Conservation (phyloP, 306 rosid genomes). For the Castanopsis chinensis region DNA sequence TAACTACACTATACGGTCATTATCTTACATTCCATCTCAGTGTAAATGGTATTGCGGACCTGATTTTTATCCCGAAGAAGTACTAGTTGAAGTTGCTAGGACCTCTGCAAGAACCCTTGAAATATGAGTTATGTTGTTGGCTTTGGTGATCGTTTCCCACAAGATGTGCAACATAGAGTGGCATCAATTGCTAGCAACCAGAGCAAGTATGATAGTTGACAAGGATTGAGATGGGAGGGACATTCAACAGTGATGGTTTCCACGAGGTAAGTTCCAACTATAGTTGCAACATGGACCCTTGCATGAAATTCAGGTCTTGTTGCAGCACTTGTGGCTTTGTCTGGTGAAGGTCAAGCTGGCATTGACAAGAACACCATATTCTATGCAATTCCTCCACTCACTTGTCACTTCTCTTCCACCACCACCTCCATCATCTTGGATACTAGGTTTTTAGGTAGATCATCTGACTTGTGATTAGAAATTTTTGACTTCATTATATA, state of each 20-base stretch:
- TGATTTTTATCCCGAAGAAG: not conserved
- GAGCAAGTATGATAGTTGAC: slow-evolving; percentile 2
- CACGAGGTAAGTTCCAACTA: slow-evolving; percentile 14
- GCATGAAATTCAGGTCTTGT: slow-evolving; percentile 30
- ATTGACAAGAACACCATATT: slow-evolving; percentile 20
- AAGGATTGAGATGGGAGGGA: slow-evolving; percentile 23
- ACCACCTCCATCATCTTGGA: slow-evolving; percentile 6
- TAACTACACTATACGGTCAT: slow-evolving; percentile 12
- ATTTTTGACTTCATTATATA: too few relatives aligned
- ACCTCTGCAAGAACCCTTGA: slow-evolving; percentile 8
- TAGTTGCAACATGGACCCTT: slow-evolving; percentile 8
- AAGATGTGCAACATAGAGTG: slow-evolving; percentile 15
- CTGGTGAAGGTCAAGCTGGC: not conserved
- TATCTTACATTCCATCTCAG: not conserved
- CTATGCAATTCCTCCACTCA: not conserved
- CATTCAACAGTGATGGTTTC: slow-evolving; percentile 5
- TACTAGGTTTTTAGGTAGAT: not conserved
- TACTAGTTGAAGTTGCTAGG: not conserved
- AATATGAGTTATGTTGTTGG: slow-evolving; percentile 20
- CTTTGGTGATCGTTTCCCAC: slow-evolving; percentile 14
- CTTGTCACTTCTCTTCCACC: not conserved
- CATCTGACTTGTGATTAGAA: not conserved
- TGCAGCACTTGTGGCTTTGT: slow-evolving; percentile 27
- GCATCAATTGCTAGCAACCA: slow-evolving; percentile 17
- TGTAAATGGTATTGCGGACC: slow-evolving; percentile 12